Evolutionary conservation across 129 eudicot genomes (phyloP).

Genomic region (Ambrosia artemisiifolia): DNA sequence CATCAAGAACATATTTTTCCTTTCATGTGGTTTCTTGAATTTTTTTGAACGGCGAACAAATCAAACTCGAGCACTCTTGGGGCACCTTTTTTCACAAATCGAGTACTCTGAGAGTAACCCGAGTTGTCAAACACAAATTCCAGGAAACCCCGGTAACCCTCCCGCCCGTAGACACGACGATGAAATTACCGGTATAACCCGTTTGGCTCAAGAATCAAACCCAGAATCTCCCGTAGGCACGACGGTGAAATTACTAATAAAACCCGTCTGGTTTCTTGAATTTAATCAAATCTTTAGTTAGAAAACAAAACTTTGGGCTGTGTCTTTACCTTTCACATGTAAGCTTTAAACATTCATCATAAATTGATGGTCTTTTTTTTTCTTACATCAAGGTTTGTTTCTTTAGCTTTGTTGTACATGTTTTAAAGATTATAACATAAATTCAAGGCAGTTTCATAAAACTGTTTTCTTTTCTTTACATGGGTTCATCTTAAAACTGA

Average conservation of each 20-base stretch:
- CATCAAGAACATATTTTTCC: constrained; percentile 14
- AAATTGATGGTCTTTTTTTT: not conserved
- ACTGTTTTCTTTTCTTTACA: not conserved
- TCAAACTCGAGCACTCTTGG: too few species aligned
- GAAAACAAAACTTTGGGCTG: not conserved
- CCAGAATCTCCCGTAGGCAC: too few species aligned
- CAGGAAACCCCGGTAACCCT: too few species aligned
- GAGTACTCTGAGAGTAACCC: too few species aligned
- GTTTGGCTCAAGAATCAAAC: too few species aligned
- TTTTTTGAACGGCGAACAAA: not conserved
- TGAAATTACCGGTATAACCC: too few species aligned
- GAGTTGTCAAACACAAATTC: too few species aligned
- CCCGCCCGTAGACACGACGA: too few species aligned
- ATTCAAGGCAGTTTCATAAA: constrained; percentile 1
- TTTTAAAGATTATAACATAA: not conserved
- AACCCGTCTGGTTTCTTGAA: not conserved
- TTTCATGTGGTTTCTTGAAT: not conserved
- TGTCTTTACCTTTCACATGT: not conserved
- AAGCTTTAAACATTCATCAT: not conserved
- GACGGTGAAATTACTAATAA: too few species aligned
- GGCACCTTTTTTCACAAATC: too few species aligned
- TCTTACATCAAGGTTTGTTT: not conserved
- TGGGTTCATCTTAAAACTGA: constrained; percentile 6
- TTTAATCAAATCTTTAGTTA: constrained; percentile 3
- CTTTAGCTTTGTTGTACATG: not conserved